Conservation (phyloP, 148 eudicot genomes). For the Nyssa sinensis region DNA sequence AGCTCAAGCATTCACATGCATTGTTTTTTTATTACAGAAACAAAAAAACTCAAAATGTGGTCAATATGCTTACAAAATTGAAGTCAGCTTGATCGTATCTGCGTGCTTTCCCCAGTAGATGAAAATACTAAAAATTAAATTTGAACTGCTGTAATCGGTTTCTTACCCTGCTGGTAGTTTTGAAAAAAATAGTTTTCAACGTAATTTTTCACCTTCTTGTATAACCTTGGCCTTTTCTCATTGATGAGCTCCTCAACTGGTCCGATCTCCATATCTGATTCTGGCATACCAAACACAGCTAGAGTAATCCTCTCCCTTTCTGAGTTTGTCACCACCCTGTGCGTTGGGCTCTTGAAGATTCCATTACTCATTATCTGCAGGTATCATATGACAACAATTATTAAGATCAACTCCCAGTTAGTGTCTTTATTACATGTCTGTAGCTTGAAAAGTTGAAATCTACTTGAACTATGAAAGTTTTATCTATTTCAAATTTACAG, state of each 20-base stretch:
- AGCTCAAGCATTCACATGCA: no score
- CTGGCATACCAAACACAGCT: conserved; percentile 16
- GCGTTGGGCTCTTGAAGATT: conserved; percentile 33
- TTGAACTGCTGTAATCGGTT: no score
- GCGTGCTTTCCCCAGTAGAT: conserved; percentile 29
- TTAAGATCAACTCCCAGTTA: no score
- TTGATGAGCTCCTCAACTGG: conserved; percentile 19
- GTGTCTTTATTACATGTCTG: no score
- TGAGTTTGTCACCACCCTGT: conserved; percentile 25
- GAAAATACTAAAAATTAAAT: conserved; percentile 25
- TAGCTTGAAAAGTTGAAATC: no score
- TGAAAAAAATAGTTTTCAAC: no score
- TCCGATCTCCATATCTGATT: conserved; percentile 22
- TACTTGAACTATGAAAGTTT: no score
- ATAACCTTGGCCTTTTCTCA: conserved; percentile 16
- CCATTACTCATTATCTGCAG: conserved; percentile 44
- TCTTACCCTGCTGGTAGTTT: no score
- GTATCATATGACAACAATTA: neutral
- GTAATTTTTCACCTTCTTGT: conserved; percentile 27
- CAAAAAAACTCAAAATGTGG: no score
- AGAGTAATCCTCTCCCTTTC: conserved; percentile 23
- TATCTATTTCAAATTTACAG: no score
- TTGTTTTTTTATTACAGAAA: no score
- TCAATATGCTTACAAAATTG: neutral
- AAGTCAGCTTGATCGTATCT: conserved; percentile 12